Percentiles rank a stretch among this genome's conserved stretches.
Evolutionary conservation across 1,139 yeast genomes (phyloP).

Genomic region (Taphrina flavorubra): DNA sequence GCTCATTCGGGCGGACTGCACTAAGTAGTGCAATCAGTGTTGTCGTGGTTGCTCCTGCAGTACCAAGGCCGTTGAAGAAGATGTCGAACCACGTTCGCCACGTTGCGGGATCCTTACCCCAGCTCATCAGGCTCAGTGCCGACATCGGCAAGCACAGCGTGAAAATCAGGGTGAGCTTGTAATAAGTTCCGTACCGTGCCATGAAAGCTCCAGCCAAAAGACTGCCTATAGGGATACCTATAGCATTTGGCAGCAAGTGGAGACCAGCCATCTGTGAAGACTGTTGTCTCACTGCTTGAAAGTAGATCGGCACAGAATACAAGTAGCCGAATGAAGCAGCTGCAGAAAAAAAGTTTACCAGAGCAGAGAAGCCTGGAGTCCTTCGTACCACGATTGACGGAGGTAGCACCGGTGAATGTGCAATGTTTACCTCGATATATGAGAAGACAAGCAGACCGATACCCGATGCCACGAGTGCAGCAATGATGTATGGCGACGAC

Average conservation of each 20-base stretch:
- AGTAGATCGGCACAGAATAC: constrained; percentile 61
- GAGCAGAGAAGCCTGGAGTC: constrained; percentile 38
- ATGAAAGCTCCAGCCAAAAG: constrained; percentile 45
- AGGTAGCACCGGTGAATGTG: constrained; percentile 65
- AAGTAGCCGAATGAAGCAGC: constrained; percentile 63
- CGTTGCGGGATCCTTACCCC: constrained; percentile 32
- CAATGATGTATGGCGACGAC: constrained; percentile 53
- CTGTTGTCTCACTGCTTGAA: constrained; percentile 46
- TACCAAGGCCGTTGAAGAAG: constrained; percentile 47
- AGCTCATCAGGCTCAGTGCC: constrained; percentile 20
- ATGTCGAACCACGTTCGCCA: constrained; percentile 40
- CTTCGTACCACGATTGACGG: constrained; percentile 43
- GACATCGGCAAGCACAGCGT: constrained; percentile 24
- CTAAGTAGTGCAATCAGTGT: constrained; percentile 41
- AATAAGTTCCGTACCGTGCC: constrained; percentile 67
- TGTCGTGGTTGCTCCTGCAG: constrained; percentile 41
- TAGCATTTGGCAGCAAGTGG: constrained; percentile 46
- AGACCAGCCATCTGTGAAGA: constrained; percentile 46
- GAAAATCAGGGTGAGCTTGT: constrained; percentile 30
- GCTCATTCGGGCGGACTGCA: constrained; percentile 41
- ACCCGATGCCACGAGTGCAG: constrained; percentile 48
- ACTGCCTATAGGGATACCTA: constrained; percentile 47
- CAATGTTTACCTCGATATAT: constrained; percentile 61
- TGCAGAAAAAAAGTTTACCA: constrained; percentile 66
- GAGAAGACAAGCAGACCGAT: constrained; percentile 54